These are phyloP conservation scores for Phylloporus arenicola DNA, from an alignment of 768 basidiomycete species.

Conservation along the genomic window DNA sequence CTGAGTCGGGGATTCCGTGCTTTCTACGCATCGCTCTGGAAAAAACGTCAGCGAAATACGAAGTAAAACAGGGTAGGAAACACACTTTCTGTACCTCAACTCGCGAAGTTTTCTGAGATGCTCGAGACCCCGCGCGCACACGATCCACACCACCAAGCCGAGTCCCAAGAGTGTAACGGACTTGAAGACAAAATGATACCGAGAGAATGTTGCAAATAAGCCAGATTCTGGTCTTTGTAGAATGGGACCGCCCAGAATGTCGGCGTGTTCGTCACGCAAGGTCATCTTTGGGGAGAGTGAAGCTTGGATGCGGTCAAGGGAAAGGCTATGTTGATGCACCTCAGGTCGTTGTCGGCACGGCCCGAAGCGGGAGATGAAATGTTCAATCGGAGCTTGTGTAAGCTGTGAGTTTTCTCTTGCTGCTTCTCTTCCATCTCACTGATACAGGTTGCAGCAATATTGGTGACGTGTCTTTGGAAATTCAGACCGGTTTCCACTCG, in stretches of 20 bases:
- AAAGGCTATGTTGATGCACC: slow-evolving; percentile 6
- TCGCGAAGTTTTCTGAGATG: slow-evolving; percentile 56
- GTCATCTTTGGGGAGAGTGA: slow-evolving; percentile 39
- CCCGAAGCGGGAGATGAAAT: slow-evolving; percentile 19
- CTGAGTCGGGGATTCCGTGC: slow-evolving; percentile 80
- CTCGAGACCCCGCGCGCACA: slow-evolving; percentile 37
- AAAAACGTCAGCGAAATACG: slow-evolving; percentile 10
- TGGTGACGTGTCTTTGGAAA: neutral
- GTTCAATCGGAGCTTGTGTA: slow-evolving; percentile 19
- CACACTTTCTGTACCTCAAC: slow-evolving; percentile 59
- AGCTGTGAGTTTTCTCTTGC: neutral
- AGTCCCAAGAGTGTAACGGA: slow-evolving; percentile 33
- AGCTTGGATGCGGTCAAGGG: slow-evolving; percentile 22
- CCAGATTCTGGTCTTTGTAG: slow-evolving; percentile 32
- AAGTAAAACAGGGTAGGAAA: slow-evolving; percentile 5
- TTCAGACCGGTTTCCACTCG: slow-evolving; percentile 43
- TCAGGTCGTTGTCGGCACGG: slow-evolving; percentile 12
- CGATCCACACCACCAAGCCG: slow-evolving; percentile 32
- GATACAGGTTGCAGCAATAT: neutral
- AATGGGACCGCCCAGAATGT: slow-evolving; percentile 63
- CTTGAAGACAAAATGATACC: slow-evolving; percentile 34
- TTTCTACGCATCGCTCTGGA: slow-evolving; percentile 63
- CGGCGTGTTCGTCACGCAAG: slow-evolving; percentile 53
- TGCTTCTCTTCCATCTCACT: too few relatives aligned
- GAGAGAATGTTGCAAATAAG: slow-evolving; percentile 30